Evolutionary conservation across 2,329 filamentous ascomycete genomes (phyloP).

Genomic region (Penicillium sp.): DNA sequence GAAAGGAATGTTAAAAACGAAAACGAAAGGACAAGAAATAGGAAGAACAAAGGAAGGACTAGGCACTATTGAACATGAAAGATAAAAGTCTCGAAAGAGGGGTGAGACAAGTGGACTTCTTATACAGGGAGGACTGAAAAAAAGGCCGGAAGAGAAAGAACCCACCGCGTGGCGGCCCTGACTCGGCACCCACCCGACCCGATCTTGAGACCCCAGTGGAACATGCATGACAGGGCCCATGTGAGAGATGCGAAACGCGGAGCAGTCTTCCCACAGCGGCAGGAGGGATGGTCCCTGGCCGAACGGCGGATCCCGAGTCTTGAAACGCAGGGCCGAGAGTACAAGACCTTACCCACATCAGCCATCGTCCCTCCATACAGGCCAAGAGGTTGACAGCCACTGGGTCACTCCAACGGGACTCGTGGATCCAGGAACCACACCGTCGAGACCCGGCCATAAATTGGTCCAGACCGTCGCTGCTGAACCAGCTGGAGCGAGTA

Average conservation of each 20-base stretch:
- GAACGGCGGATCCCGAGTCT: conserved; percentile 20
- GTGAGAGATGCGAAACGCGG: conserved; percentile 24
- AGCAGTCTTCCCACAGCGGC: conserved; percentile 11
- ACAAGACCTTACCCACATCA: conserved; percentile 16
- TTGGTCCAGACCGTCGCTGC: background rate
- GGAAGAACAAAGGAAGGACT: conserved; percentile 22
- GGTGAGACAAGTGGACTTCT: conserved; percentile 2
- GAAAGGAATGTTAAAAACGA: conserved; percentile 18
- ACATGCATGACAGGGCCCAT: conserved; percentile 26
- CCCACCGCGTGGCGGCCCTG: conserved; percentile 25
- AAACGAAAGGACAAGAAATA: conserved; percentile 15
- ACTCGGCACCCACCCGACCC: conserved; percentile 33
- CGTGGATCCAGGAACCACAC: conserved; percentile 6
- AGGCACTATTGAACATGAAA: conserved; percentile 9
- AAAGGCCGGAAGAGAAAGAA: conserved; percentile 8
- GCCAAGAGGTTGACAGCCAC: conserved; percentile 10
- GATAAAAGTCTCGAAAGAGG: conserved; percentile 11
- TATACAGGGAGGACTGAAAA: conserved; percentile 10
- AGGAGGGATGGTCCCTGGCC: conserved; percentile 13
- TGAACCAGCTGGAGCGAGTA: background rate
- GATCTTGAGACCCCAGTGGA: conserved; percentile 27
- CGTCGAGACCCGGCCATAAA: conserved; percentile 1
- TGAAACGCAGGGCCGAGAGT: conserved; percentile 16
- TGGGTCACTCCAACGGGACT: background rate
- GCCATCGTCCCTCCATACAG: background rate